Base-by-base conservation (phyloP, 2,329 filamentous ascomycete genomes). In the Gnomoniopsis sp. region DNA sequence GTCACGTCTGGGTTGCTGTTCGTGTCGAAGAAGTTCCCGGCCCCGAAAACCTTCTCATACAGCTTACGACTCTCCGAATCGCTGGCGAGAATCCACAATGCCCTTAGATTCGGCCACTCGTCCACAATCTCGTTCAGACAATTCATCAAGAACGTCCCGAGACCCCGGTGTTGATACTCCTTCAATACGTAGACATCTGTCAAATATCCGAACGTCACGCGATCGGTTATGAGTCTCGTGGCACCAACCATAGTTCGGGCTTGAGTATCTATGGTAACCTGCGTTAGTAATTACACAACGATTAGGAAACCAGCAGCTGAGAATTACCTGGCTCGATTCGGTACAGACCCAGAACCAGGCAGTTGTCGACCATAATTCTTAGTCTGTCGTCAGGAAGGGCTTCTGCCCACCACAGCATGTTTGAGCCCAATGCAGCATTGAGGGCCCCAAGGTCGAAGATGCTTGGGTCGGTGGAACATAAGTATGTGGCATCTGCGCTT, bases 151-250 rank as follows among this genome's bases (percentile, higher is more conserved):
- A 86, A 90, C 47, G 75, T 80, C 3, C 84, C 88, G 1, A 91
- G 75, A 0, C 88, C 87, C 11, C 77, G 74, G 4, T 82, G 79
- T 67, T 88, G 86, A 65, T 85, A 82, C 43, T 80, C 77, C 0
- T 81, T 75, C 2, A 84, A 69, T 22, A 90, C 75, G 69, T 88
- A 90, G 21, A 90, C 84, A 66, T 90, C 88, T 26, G 87, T 88
- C 56, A 88, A 72, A 65, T 89, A 91, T 36, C 82, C 86, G 65
- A 90, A 84, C 0, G 87, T 88, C 49, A 85, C 79, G 65, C 83
- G 81, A 71, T 91, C 89, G 10, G 88, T 91, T 53, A 91, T 75
- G n/a, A 89, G 70, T 36, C 88, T 78, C 1, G 79, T 81, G 57
- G 87, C 77, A 0, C 85, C 86, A 51, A 88, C 75, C 64, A 72